Evolutionary conservation across 495 filamentous ascomycete species (phyloP).

Genomic region (Penicillium steckii): DNA sequence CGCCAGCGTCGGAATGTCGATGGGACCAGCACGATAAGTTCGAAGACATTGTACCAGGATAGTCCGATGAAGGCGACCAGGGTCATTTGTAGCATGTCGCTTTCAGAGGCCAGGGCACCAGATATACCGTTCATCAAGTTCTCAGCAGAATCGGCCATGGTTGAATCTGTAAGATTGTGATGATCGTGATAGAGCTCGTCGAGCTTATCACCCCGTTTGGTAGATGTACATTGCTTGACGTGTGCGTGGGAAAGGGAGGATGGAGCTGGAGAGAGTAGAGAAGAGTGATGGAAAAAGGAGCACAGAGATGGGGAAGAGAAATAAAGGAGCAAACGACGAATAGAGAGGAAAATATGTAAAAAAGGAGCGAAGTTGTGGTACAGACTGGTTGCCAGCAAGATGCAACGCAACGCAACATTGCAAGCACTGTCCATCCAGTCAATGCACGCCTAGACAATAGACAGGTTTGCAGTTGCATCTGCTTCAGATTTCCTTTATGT

Average conservation of each 20-base stretch:
- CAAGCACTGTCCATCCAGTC: background rate
- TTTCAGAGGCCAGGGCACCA: slow-evolving; percentile 28
- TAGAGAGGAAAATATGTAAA: no score
- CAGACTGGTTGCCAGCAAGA: slow-evolving; percentile 2
- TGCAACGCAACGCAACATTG: background rate
- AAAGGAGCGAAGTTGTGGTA: slow-evolving; percentile 2
- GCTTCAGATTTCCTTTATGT: no score
- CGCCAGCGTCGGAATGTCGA: slow-evolving; percentile 52
- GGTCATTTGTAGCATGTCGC: slow-evolving; percentile 29
- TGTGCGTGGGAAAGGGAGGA: background rate
- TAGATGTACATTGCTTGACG: slow-evolving; percentile 18
- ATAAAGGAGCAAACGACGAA: background rate
- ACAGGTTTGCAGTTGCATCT: no score
- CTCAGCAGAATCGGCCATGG: slow-evolving; percentile 22
- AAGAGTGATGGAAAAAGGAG: slow-evolving; percentile 1
- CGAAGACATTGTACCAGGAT: slow-evolving; percentile 50
- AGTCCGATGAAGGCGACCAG: slow-evolving; percentile 47
- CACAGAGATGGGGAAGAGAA: background rate
- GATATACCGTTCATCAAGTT: slow-evolving; percentile 38
- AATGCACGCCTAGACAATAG: background rate
- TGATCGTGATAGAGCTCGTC: background rate
- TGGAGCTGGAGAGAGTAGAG: background rate
- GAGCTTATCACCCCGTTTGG: slow-evolving; percentile 18
- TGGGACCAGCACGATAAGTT: slow-evolving; percentile 48
- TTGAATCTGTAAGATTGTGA: background rate